Conservation (phyloP, 129 eudicot species). For the Escallonia rubra region DNA sequence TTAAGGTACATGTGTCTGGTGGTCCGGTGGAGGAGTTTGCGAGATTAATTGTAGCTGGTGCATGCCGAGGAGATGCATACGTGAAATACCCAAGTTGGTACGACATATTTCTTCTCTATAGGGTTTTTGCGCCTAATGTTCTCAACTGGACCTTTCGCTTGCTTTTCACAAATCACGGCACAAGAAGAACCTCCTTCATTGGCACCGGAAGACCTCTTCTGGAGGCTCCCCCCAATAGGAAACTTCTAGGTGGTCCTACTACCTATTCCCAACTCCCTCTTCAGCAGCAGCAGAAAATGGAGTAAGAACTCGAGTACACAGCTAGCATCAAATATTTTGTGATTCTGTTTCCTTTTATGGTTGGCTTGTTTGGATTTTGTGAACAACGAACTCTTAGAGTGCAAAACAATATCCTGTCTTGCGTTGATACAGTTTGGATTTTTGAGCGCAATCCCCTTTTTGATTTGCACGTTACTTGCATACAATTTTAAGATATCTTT, state of each 20-base stretch:
- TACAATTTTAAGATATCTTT: too few relatives aligned
- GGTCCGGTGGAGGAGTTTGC: slow-evolving; percentile 73
- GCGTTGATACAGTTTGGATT: too few relatives aligned
- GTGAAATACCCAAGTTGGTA: slow-evolving; percentile 93
- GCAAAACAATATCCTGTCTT: too few relatives aligned
- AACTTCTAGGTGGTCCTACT: slow-evolving; percentile 12
- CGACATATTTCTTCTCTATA: slow-evolving; percentile 70
- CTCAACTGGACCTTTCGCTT: slow-evolving; percentile 73
- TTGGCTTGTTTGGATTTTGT: too few relatives aligned
- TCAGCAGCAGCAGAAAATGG: slow-evolving; percentile 13
- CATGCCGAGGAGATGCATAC: slow-evolving; percentile 66
- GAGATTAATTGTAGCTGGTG: slow-evolving; percentile 68
- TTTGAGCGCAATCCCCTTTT: too few relatives aligned
- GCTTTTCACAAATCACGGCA: slow-evolving; percentile 41
- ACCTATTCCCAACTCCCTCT: slow-evolving; percentile 23
- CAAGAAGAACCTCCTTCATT: slow-evolving; percentile 47
- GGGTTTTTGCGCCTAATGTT: slow-evolving; percentile 81
- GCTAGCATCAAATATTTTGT: too few relatives aligned
- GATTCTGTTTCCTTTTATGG: too few relatives aligned
- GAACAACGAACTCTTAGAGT: too few relatives aligned
- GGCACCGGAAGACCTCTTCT: slow-evolving; percentile 69
- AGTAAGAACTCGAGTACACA: neutral
- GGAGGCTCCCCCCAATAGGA: slow-evolving; percentile 45
- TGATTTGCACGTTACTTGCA: too few relatives aligned
- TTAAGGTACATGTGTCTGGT: slow-evolving; percentile 61